Percentiles rank a stretch among this genome's conserved stretches.
Conservation (phyloP, 305 asterid species). For the Fraxinus greggii region DNA sequence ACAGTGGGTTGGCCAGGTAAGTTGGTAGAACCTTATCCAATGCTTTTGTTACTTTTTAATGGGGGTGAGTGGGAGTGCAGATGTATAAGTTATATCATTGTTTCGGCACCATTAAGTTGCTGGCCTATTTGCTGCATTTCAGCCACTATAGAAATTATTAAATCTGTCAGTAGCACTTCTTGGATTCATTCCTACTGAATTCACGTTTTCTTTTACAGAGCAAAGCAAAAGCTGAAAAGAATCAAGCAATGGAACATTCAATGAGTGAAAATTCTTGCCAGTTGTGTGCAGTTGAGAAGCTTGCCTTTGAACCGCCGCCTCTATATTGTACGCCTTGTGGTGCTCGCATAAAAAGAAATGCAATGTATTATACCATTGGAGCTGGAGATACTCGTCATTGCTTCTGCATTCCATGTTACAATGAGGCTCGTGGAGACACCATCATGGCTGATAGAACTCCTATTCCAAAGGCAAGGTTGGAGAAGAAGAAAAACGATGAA, state of each 20-base stretch:
- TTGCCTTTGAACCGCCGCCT: constrained; percentile 90
- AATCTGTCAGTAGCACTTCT: constrained; percentile 10
- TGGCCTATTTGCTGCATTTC: constrained; percentile 14
- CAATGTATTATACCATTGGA: constrained; percentile 87
- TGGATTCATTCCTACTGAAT: constrained; percentile 10
- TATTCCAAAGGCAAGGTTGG: constrained; percentile 79
- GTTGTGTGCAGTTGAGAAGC: constrained; percentile 96
- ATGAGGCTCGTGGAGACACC: constrained; percentile 86
- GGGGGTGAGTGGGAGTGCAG: background rate
- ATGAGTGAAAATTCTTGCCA: constrained; percentile 96
- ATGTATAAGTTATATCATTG: constrained; percentile 11
- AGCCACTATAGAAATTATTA: constrained; percentile 10
- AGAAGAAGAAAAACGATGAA: constrained; percentile 91
- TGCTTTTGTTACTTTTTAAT: constrained; percentile 16
- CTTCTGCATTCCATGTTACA: constrained; percentile 85
- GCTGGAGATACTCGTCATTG: constrained; percentile 87
- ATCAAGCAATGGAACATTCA: constrained; percentile 88
- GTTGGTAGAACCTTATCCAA: constrained; percentile 23
- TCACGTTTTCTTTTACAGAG: constrained; percentile 55
- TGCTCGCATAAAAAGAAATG: constrained; percentile 91
- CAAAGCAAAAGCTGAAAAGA: constrained; percentile 91
- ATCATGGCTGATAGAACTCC: constrained; percentile 62
- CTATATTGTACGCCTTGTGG: constrained; percentile 91
- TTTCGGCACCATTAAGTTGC: constrained; percentile 18
- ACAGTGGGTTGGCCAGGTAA: constrained; percentile 99